Conservation (phyloP, 176 grass and related monocot genomes). For the Bromus sterilis region DNA sequence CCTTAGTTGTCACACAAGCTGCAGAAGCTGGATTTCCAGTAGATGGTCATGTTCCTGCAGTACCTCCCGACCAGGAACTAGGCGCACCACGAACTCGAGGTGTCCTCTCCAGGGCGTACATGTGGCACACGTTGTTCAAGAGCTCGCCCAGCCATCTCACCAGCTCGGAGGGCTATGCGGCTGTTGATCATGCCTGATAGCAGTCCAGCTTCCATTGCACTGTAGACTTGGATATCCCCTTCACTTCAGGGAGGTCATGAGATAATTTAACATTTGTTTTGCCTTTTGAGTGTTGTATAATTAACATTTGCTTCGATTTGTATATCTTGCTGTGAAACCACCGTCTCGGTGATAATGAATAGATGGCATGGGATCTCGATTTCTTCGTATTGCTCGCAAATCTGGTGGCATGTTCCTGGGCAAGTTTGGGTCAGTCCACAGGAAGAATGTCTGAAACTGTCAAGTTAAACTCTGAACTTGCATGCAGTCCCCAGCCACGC, state of each 20-base stretch:
- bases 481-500: too few species aligned
- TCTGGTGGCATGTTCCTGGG: neutral
- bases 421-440: neutral
- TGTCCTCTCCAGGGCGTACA: slow-evolving; percentile 85
- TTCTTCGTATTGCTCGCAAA: neutral
- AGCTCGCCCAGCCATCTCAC: slow-evolving; percentile 76
- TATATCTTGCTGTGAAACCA: neutral
- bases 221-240: neutral
- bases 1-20: slow-evolving; percentile 87
- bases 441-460: too few species aligned
- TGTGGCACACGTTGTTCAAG: slow-evolving; percentile 96
- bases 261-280: neutral
- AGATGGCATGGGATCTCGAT: neutral
- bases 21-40: slow-evolving; percentile 82
- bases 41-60: slow-evolving; percentile 96
- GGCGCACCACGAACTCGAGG: slow-evolving; percentile 80
- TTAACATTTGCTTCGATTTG: neutral
- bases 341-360: neutral
- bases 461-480: too few species aligned
- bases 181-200: neutral
- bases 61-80: slow-evolving; percentile 75
- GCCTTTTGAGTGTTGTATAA: neutral
- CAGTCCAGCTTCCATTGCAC: neutral
- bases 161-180: slow-evolving; percentile 14
- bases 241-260: neutral